Evolutionary conservation across 202 grass and related monocot species (phyloP), one percentile per base, ranked within the genome.

Genomic region (Bolboschoenoplectus hybrid): DNA sequence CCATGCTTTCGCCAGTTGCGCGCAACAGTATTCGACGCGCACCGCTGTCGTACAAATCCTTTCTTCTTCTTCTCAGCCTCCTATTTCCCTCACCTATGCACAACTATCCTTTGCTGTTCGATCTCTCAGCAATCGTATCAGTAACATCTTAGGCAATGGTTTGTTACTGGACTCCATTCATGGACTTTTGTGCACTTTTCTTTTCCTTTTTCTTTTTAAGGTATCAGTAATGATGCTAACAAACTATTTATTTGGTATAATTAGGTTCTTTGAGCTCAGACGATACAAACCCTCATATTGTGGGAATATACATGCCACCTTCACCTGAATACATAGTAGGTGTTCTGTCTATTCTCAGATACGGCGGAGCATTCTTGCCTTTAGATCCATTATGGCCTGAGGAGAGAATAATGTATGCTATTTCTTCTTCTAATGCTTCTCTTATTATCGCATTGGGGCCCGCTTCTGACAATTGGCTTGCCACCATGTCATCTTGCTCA

Each of bases 331-430:
- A 95, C 38, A 71, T 98, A 3, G 84, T 75, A 6, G 71, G 89
- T 43, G 95, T 95, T 67, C 91, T 98, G 38, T 82, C 95, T 17
- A 88, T 95, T 55, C 90, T 98, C 7, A 86, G 95, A 76, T 95
- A 88, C 50, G 90, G 91, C 16, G 91, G 88, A 61, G 95, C 91
- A 71, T 98, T 98, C 85, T 87, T 98, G 73, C 95, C 95, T 57
- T 81, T 98, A 68, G 95, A 98, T 61, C 93, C 95, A 0, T 86
- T 87, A 47, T 98, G 93, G 95, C 88, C 95, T 4, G 90, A 95
- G 16, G 91, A 91, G 49, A 92, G 91, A 85, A 70, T 95, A 36
- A 32, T 50, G 56, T 93, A 81, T 39, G 83, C 86, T 4, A 43
- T 95, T 58, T 87, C 91, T 8, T 89, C 86, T 20, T 93, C 93